A percentile compares a stretch with the other conserved stretches of the same genome.
Evolutionary conservation across 345 rosid species (phyloP).

Genomic region (Hibiscus trionum): DNA sequence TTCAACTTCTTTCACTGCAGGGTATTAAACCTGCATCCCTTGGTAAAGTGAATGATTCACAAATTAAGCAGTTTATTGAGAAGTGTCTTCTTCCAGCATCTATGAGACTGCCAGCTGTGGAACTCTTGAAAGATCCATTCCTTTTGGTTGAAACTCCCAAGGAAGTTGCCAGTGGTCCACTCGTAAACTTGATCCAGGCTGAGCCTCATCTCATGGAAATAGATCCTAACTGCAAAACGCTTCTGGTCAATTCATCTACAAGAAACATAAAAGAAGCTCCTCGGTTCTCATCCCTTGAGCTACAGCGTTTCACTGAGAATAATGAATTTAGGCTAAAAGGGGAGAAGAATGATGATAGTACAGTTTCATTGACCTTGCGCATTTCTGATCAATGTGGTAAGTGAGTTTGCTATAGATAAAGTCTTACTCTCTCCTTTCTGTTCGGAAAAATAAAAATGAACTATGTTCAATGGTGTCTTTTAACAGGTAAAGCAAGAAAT

Average conservation of each 20-base stretch:
- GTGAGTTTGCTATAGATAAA: conserved; percentile 7
- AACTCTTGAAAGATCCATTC: conserved; percentile 72
- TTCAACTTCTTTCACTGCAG: conserved; percentile 27
- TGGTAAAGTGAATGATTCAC: conserved; percentile 56
- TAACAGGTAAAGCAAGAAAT: conserved; percentile 39
- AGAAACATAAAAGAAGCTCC: conserved; percentile 34
- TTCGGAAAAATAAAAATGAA: neutral
- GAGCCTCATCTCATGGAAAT: conserved; percentile 56
- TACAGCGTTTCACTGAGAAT: conserved; percentile 33
- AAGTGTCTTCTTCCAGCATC: conserved; percentile 78
- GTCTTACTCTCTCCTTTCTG: neutral
- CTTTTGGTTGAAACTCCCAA: conserved; percentile 39
- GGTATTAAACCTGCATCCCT: conserved; percentile 75
- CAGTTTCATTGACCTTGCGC: conserved; percentile 49
- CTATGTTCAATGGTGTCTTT: neutral
- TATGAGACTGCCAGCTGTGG: conserved; percentile 53
- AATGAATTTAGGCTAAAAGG: conserved; percentile 56
- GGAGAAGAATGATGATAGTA: conserved; percentile 34
- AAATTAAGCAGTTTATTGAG: conserved; percentile 69
- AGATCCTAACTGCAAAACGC: conserved; percentile 34
- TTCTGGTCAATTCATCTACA: conserved; percentile 29
- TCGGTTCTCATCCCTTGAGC: conserved; percentile 36
- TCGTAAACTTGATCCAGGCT: conserved; percentile 21
- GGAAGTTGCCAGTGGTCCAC: conserved; percentile 21
- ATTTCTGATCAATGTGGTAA: conserved; percentile 48